Base-by-base conservation (phyloP, 148 eudicot genomes). In the Salicornia ramosissima region DNA sequence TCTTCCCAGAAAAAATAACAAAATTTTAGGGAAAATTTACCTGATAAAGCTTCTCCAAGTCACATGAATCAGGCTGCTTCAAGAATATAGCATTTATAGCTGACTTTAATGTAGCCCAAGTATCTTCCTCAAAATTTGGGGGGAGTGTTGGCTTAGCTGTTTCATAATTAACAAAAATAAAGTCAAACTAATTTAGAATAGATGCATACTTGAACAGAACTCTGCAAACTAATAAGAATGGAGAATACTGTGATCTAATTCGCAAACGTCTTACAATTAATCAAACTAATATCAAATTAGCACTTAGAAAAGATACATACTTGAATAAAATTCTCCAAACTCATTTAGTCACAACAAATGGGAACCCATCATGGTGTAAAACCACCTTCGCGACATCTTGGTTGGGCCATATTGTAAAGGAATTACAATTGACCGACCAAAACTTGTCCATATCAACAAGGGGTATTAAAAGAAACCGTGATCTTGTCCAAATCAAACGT, bases 21-120 rank as follows among this genome's bases (percentile, higher is more conserved):
- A 28, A 29, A 53, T 4, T 4, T 15, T 36, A 36, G 16, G 9
- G 28, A 19, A 28, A 63, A 66, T 51, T 46, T 62, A 90, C 98
- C 90, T 84, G 91, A 75, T 94, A 94, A 69, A 94, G 97, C 80
- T 84, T 84, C 87, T 94, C 98, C 72, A 86, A 74, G 73, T 88
- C 89, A 74, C 98, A 94, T n/a, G 96, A 83, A 81, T 85, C 90
- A 26, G 86, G 95, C 75, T 86, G 90, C 84, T 90, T 94, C 76
- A 90, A 80, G 78, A 94, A 94, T 77, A 94, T 88, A 72, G 97
- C 90, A 77, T 75, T 90, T 67, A 94, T 90, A 61, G 98, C 98
- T 10, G 92, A 88, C 82, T 87, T 90, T 59, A 94, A 77, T 19
- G 83, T 86, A 61, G 88, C 91, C 98, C 98, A 94, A 72, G 92